Conservation (phyloP, 2,329 filamentous ascomycete species). For the Fusarium mangiferae region DNA sequence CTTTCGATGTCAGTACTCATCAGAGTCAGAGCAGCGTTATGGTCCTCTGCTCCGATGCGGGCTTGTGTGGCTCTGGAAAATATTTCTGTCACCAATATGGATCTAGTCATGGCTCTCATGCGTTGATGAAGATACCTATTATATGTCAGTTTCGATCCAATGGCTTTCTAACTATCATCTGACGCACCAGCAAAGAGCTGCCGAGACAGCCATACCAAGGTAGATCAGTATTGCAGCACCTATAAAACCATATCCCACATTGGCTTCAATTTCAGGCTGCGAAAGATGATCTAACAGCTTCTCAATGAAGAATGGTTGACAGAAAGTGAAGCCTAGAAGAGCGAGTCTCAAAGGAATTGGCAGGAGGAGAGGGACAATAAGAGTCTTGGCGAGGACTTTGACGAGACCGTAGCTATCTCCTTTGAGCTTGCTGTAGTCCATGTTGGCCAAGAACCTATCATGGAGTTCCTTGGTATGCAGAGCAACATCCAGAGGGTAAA, state of each 20-base stretch:
- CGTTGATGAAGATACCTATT: neutral
- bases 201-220: neutral
- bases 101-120: neutral
- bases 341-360: neutral
- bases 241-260: neutral
- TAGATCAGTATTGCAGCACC: neutral
- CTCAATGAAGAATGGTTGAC: neutral
- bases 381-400: neutral
- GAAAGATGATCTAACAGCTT: neutral
- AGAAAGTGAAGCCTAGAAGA: neutral
- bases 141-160: neutral
- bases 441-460: slow-evolving; percentile 38
- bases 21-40: neutral
- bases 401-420: neutral
- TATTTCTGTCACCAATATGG: neutral
- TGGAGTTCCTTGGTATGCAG: slow-evolving; percentile 17
- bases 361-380: neutral
- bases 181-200: neutral
- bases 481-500: slow-evolving; percentile 49
- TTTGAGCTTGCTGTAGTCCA: neutral
- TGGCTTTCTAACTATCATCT: neutral
- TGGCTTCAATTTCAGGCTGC: neutral
- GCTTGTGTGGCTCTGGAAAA: neutral
- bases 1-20: neutral
- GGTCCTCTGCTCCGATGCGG: neutral